A percentile compares a stretch with the other conserved stretches of the same genome.
Evolutionary conservation across 2,329 filamentous ascomycete species (phyloP).

Genomic region (Ambrosiella xylebori): DNA sequence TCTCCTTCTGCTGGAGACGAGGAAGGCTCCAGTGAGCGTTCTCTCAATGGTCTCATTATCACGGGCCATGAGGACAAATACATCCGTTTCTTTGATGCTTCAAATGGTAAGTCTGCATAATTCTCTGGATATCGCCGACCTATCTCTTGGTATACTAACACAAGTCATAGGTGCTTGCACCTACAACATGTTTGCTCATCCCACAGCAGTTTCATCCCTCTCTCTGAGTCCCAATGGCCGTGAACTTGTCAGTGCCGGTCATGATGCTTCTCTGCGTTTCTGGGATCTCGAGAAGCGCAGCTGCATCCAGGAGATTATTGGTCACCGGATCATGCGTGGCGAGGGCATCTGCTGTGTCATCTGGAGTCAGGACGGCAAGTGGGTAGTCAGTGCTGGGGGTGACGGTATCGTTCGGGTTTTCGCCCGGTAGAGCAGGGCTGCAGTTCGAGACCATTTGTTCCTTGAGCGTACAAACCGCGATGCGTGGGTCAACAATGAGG

Average conservation of each 20-base stretch:
- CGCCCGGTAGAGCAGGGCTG: conserved; percentile 27
- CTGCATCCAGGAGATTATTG: conserved; percentile 90
- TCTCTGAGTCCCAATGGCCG: conserved; percentile 84
- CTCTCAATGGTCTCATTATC: conserved; percentile 85
- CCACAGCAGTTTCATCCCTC: conserved; percentile 77
- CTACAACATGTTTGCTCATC: conserved; percentile 95
- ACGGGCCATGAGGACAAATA: conserved; percentile 93
- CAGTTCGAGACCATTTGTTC: background rate
- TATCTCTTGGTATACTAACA: background rate
- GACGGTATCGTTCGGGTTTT: conserved; percentile 95
- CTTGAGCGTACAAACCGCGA: background rate
- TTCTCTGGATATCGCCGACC: background rate
- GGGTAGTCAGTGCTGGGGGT: conserved; percentile 86
- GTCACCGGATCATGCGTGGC: conserved; percentile 82
- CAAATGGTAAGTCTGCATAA: conserved; percentile 59
- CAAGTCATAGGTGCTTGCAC: conserved; percentile 71
- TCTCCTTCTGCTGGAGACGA: conserved; percentile 47
- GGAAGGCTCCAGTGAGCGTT: conserved; percentile 53
- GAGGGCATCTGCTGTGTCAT: conserved; percentile 89
- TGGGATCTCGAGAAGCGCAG: conserved; percentile 93
- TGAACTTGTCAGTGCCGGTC: conserved; percentile 87
- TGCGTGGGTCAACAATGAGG: too few relatives aligned
- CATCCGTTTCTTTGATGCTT: conserved; percentile 94
- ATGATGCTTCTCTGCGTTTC: conserved; percentile 89
- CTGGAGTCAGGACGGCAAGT: conserved; percentile 88